These are phyloP conservation scores for Citrus maxima DNA, from an alignment of 345 rosid genomes.

Conservation along the genomic window DNA sequence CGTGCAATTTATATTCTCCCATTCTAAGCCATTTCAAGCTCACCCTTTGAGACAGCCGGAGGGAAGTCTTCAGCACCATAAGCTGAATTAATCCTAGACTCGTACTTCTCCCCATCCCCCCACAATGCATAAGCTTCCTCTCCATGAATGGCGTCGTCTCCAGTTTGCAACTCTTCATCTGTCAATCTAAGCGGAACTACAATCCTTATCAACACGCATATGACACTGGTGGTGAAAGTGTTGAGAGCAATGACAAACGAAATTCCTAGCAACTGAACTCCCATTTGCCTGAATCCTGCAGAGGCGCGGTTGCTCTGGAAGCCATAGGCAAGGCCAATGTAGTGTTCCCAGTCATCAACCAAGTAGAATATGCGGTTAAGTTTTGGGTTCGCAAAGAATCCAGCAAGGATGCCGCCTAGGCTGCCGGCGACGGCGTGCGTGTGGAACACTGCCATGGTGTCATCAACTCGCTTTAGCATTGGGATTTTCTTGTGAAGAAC, in stretches of 20 bases:
- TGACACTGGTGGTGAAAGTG: conserved; percentile 33
- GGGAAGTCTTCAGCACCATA: conserved; percentile 38
- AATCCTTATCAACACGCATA: conserved; percentile 39
- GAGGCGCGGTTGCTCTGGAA: conserved; percentile 19
- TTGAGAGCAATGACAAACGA: conserved; percentile 36
- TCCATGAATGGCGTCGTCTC: conserved; percentile 67
- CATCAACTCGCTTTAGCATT: conserved; percentile 56
- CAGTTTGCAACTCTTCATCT: conserved; percentile 50
- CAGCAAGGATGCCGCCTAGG: conserved; percentile 60
- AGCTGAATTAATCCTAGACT: conserved; percentile 41
- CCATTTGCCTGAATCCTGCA: conserved; percentile 56
- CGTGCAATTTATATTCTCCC: neutral
- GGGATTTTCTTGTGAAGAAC: conserved; percentile 63
- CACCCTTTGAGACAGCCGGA: conserved; percentile 23
- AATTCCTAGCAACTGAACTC: conserved; percentile 53
- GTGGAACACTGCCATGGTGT: conserved; percentile 74
- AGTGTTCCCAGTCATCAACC: conserved; percentile 35
- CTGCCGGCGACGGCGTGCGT: conserved; percentile 66
- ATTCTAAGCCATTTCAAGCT: conserved; percentile 43
- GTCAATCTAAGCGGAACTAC: conserved; percentile 49
- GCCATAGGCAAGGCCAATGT: conserved; percentile 52
- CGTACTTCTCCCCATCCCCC: conserved; percentile 72
- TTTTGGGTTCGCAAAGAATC: conserved; percentile 63
- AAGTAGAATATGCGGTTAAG: conserved; percentile 50
- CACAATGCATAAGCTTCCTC: conserved; percentile 69